Evolutionary conservation across 768 basidiomycete genomes (phyloP), one percentile per base, ranked within the genome.

Genomic region (Lactifluus subvellereus): DNA sequence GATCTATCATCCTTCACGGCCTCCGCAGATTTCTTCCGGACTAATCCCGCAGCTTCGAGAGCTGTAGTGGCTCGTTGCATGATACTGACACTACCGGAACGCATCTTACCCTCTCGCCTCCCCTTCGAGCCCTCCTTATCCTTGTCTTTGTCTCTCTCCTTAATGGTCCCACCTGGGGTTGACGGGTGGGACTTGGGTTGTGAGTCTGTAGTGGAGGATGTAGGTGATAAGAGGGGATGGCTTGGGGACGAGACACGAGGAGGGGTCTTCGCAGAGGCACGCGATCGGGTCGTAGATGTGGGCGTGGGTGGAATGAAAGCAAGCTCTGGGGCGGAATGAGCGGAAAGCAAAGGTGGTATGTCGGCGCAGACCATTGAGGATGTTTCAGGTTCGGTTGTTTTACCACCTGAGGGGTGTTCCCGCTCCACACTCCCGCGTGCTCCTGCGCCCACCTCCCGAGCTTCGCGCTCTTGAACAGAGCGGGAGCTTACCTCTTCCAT

Each of bases 21-120:
- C 71, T 94, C 92, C 0, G 82, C 75, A 4, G 87, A 89, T 74
- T 89, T 93, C 76, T 94, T 93, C 63, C 87, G 77, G 52, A 93
- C 89, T 10, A 95, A 74, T 2, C 91, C 89, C 13, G 88, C 89
- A 10, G 90, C 92, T 72, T 92, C 91, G 30, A 94, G 79, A 1
- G 89, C 92, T 1, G 93, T 96, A 2, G 94, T 95, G 0, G 93
- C 94, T 30, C 94, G 85, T 69, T 98, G 95, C 82, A 98, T 91
- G 73, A 98, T 97, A 69, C 88, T 94, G 56, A 98, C 91, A 61
- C 94, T 96, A 6, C 93, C 90, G 2, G 92, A 86, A 16, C 95
- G 80, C 30, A 74, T 77, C 72, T 95, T 94, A 33, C 74, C 74
- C 2, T 76, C 76, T 57, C 78, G 76, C 53, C 86, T 79, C 20